phyloP scores from a whole-genome alignment of 2,329 filamentous ascomycete genomes.

The Hymenoscyphus fraxineus region DNA sequence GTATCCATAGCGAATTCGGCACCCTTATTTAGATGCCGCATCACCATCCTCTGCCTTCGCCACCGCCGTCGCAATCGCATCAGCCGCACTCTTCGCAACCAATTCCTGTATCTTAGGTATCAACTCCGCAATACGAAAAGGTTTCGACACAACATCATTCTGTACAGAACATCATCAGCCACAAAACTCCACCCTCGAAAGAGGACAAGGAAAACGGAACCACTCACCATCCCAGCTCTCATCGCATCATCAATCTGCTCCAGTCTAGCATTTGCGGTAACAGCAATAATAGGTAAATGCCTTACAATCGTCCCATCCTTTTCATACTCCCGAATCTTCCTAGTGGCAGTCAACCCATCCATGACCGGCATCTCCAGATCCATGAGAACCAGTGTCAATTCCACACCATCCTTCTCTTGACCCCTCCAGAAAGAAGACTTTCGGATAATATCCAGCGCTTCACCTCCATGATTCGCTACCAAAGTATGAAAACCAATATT shows the following conservation, averaged over 20 bases:
- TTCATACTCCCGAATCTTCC: conserved; percentile 66
- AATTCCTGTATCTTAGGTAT: conserved; percentile 61
- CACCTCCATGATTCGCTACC: conserved; percentile 62
- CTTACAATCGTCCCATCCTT: conserved; percentile 54
- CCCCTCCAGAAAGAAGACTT: conserved; percentile 54
- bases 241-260: conserved; percentile 71
- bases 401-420: conserved; percentile 40
- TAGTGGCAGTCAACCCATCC: conserved; percentile 73
- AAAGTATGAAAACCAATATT: conserved; percentile 57
- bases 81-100: conserved; percentile 14
- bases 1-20: too few species aligned
- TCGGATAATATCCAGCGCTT: conserved; percentile 56
- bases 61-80: background rate
- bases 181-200: background rate
- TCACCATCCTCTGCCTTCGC: background rate
- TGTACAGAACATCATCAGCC: conserved; percentile 34
- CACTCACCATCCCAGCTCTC: conserved; percentile 66
- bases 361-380: conserved; percentile 82
- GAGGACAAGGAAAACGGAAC: background rate
- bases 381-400: conserved; percentile 70
- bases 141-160: conserved; percentile 76
- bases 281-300: conserved; percentile 76
- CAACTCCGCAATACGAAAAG: conserved; percentile 71
- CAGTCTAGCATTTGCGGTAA: conserved; percentile 74
- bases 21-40: too few species aligned